Percentiles rank a stretch among this genome's conserved stretches.
phyloP scores from a whole-genome alignment of 176 grass and related monocot genomes.

The Musa itinerans region DNA sequence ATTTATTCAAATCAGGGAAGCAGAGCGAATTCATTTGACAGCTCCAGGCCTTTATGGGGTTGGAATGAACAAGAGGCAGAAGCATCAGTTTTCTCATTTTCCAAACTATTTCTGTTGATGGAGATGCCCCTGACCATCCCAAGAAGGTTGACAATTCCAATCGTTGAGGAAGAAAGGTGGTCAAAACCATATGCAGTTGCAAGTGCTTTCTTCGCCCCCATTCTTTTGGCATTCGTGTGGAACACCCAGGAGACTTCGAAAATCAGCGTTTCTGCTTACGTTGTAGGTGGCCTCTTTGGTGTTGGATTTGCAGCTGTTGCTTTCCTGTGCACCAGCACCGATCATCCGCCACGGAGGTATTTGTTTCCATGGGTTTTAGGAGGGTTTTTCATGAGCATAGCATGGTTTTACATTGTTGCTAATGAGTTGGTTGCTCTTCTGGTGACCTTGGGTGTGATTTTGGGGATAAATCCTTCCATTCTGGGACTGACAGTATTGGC shows the following conservation, averaged over 20 bases:
- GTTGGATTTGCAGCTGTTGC: slow-evolving; percentile 47
- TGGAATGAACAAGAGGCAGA: slow-evolving; percentile 68
- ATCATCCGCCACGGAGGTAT: slow-evolving; percentile 66
- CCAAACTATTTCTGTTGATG: slow-evolving; percentile 62
- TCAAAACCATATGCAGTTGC: slow-evolving; percentile 75
- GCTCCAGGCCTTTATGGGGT: slow-evolving; percentile 84
- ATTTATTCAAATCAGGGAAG: slow-evolving; percentile 87
- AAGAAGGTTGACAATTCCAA: slow-evolving; percentile 83
- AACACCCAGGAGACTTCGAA: slow-evolving; percentile 40
- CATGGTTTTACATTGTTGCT: slow-evolving; percentile 94
- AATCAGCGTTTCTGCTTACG: slow-evolving; percentile 33
- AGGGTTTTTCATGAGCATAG: slow-evolving; percentile 97
- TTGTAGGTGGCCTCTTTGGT: slow-evolving; percentile 43
- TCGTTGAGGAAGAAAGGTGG: slow-evolving; percentile 85
- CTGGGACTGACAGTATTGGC: slow-evolving; percentile 89
- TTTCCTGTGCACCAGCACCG: slow-evolving; percentile 56
- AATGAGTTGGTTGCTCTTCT: slow-evolving; percentile 93
- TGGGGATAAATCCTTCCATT: slow-evolving; percentile 88
- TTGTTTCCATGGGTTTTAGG: slow-evolving; percentile 93
- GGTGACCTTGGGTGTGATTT: slow-evolving; percentile 77
- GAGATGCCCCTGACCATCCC: slow-evolving; percentile 84
- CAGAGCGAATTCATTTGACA: slow-evolving; percentile 46
- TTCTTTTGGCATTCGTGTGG: slow-evolving; percentile 77
- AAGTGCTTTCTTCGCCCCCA: slow-evolving; percentile 60
- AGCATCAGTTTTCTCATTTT: slow-evolving; percentile 33